Conservation (phyloP, 1,284 basidiomycete genomes). For the Cystobasidium slooffiae region DNA sequence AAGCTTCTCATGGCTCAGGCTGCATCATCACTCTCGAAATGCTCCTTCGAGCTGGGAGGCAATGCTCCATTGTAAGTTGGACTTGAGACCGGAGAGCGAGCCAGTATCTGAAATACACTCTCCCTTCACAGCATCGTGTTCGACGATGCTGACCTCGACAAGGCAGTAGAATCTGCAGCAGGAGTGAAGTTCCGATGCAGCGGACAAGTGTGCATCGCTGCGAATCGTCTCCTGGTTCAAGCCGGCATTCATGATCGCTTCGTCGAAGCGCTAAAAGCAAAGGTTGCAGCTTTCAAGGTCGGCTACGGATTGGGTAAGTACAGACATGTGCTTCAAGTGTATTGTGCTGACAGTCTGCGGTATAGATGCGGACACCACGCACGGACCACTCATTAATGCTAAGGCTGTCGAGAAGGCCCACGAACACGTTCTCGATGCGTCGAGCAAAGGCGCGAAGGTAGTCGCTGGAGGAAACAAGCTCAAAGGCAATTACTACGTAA, state of each 20-base stretch:
- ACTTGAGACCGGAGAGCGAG: neutral
- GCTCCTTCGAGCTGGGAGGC: slow-evolving; percentile 65
- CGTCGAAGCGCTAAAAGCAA: slow-evolving; percentile 75
- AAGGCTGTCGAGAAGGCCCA: slow-evolving; percentile 85
- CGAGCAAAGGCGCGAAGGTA: slow-evolving; percentile 80
- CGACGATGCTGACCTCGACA: slow-evolving; percentile 91
- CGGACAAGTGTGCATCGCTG: slow-evolving; percentile 67
- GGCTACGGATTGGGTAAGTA: slow-evolving; percentile 74
- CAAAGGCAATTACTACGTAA: slow-evolving; percentile 33
- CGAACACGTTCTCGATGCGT: slow-evolving; percentile 82
- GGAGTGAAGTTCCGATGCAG: slow-evolving; percentile 81
- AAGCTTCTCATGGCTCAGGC: slow-evolving; percentile 87
- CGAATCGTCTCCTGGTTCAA: slow-evolving; percentile 50
- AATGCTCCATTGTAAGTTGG: slow-evolving; percentile 86
- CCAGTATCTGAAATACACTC: neutral
- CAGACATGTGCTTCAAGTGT: neutral
- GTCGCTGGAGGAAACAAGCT: slow-evolving; percentile 77
- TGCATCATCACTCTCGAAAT: slow-evolving; percentile 88
- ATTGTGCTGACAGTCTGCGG: neutral
- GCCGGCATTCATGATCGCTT: slow-evolving; percentile 81
- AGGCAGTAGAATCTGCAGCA: slow-evolving; percentile 71
- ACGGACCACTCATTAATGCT: slow-evolving; percentile 90
- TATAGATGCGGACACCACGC: slow-evolving; percentile 67
- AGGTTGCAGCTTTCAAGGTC: slow-evolving; percentile 83
- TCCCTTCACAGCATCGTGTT: slow-evolving; percentile 63